phyloP scores from a whole-genome alignment of 805 yeast species.

The Kuraishia hungarica region DNA sequence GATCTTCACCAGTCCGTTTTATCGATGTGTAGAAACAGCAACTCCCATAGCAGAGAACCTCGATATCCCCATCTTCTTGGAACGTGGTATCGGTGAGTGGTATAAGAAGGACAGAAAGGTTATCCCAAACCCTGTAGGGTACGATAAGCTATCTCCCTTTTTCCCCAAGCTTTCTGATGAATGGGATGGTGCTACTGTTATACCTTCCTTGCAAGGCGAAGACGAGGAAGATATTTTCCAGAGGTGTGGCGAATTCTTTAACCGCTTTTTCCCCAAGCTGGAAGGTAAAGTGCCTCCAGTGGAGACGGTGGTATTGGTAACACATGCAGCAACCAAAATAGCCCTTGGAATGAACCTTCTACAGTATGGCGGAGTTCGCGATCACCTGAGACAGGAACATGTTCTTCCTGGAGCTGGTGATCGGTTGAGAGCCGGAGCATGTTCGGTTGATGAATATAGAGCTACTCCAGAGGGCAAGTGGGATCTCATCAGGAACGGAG shows the following conservation, averaged over 20 bases:
- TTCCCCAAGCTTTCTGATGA: conserved; percentile 41
- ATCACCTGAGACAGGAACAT: conserved; percentile 36
- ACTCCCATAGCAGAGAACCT: conserved; percentile 57
- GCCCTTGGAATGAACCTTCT: conserved; percentile 75
- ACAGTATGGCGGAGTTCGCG: conserved; percentile 42
- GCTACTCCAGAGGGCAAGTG: conserved; percentile 32
- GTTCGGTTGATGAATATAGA: conserved; percentile 67
- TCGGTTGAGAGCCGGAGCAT: conserved; percentile 67
- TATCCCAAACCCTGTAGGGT: conserved; percentile 63
- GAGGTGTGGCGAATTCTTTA: conserved; percentile 51
- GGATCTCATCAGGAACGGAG: conserved; percentile 63
- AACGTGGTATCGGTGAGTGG: conserved; percentile 91
- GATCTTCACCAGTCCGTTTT: conserved; percentile 77
- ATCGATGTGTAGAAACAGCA: conserved; percentile 80
- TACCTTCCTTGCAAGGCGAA: conserved; percentile 69
- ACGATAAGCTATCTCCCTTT: conserved; percentile 35
- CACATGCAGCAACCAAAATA: conserved; percentile 92
- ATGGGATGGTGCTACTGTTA: conserved; percentile 42
- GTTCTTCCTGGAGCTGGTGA: conserved; percentile 20
- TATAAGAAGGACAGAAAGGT: conserved; percentile 60
- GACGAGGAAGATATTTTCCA: conserved; percentile 57
- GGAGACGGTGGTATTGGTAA: conserved; percentile 59
- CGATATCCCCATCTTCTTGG: conserved; percentile 54
- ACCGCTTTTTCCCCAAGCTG: conserved; percentile 45
- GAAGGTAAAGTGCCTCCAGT: conserved; percentile 50